Base-by-base conservation (phyloP, 108 stramenopile species). In the Cylindrotheca closterium region DNA sequence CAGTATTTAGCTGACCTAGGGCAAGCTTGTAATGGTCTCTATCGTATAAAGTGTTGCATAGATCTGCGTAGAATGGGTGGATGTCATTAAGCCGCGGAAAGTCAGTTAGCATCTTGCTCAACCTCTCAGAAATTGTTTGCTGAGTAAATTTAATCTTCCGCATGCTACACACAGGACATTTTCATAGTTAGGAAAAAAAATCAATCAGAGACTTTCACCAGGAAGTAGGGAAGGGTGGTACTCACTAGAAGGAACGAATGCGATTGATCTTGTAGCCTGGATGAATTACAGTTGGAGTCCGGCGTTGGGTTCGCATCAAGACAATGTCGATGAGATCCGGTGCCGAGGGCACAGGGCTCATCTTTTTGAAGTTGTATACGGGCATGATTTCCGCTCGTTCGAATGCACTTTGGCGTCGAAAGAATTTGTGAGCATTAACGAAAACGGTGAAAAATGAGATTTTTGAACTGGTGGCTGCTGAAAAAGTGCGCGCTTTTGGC, bases 11-110 rank as follows among this genome's bases (percentile, higher is more conserved):
- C 77, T 98, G 99, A 24, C 99, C 99, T 12, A 99, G 84, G 1
- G 99, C 99, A 26, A 99, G 86, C 78, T 99, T 99, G 95, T 98
- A 99, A 79, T 99, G 99, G 82, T 99, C 97, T 10, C 96, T 84
- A 70, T 99, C 99, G 71, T 99, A 99, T 28, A 99, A 79, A 21
- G 98, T 97, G 83, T 98, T 98, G 60, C 97, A 96, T 30, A 99
- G 91, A 79, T 99, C 99, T n/a, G 95, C 94, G 75, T 98, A 98
- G 73, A 99, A 99, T 19, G 99, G 99, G 71, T 99, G 99, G 62
- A 99, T 96, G 77, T 99, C 99, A 47, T 96, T 96, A 18, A 99
- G 88, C 50, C 98, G 91, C 51, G 99, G 99, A 67, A 99, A 99
- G 70, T 98, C 97, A 21, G 81, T 78, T 54, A 99, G 74, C 62